These are phyloP conservation scores for Lodderomyces pseudojiufengensis DNA, from an alignment of 1,139 yeast species.

Conservation along the genomic window DNA sequence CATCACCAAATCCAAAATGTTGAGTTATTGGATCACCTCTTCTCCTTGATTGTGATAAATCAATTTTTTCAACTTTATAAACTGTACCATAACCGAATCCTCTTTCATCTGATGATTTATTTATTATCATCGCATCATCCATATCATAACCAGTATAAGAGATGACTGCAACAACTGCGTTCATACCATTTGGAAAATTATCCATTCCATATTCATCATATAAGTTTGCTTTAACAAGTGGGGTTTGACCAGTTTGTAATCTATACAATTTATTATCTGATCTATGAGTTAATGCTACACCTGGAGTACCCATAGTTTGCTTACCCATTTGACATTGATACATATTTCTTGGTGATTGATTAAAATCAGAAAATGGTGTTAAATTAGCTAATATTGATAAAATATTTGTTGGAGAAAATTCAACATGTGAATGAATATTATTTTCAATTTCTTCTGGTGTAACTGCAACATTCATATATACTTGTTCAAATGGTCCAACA, in stretches of 20 bases:
- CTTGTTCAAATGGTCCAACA: constrained; percentile 97
- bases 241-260: constrained; percentile 94
- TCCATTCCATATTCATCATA: constrained; percentile 98
- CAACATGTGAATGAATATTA: constrained; percentile 87
- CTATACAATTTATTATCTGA: constrained; percentile 93
- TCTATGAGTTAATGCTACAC: constrained; percentile 88
- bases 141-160: constrained; percentile 99
- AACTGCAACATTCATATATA: constrained; percentile 93
- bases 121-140: constrained; percentile 99
- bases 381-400: constrained; percentile 90
- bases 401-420: constrained; percentile 90
- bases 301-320: constrained; percentile 99
- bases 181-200: constrained; percentile 96
- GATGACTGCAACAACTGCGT: constrained; percentile 98
- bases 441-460: constrained; percentile 86
- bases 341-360: constrained; percentile 99
- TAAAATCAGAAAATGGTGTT: constrained; percentile 97
- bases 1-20: constrained; percentile 92
- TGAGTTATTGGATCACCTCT: constrained; percentile 94
- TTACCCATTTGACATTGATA: constrained; percentile 99
- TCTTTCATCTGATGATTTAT: constrained; percentile 95
- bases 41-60: constrained; percentile 71
- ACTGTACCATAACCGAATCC: constrained; percentile 98
- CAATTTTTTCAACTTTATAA: constrained; percentile 90
- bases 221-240: constrained; percentile 89